Percentiles rank a stretch among this genome's conserved stretches.
phyloP scores from a whole-genome alignment of 2,329 filamentous ascomycete genomes.

The Delphinella strobiligena region DNA sequence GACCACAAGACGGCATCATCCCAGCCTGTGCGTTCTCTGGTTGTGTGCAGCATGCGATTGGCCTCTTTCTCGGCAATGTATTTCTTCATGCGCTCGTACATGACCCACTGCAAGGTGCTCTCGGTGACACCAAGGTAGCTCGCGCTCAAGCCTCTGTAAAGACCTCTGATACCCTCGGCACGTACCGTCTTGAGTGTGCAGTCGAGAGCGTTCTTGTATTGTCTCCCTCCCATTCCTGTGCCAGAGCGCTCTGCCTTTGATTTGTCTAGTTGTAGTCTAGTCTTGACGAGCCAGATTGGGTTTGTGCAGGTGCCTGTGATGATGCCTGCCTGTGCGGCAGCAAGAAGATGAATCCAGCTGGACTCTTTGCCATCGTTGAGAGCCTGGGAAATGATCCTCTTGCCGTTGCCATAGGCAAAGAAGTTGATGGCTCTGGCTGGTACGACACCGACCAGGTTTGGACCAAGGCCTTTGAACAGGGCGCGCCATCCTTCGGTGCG shows the following conservation, averaged over 20 bases:
- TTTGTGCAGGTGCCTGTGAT: constrained; percentile 86
- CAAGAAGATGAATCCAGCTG: constrained; percentile 64
- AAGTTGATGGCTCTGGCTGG: constrained; percentile 89
- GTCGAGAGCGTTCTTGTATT: constrained; percentile 79
- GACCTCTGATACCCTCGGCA: constrained; percentile 65
- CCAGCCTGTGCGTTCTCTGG: constrained; percentile 54
- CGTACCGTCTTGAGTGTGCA: constrained; percentile 73
- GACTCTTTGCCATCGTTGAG: constrained; percentile 60
- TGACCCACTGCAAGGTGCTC: constrained; percentile 82
- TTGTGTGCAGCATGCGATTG: constrained; percentile 39
- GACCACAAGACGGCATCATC: constrained; percentile 67
- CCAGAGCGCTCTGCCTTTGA: constrained; percentile 51
- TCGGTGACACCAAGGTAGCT: constrained; percentile 87
- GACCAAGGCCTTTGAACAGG: constrained; percentile 85
- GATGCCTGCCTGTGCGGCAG: constrained; percentile 67
- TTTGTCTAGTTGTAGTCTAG: constrained; percentile 81
- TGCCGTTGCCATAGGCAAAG: constrained; percentile 85
- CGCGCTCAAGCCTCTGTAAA: constrained; percentile 85
- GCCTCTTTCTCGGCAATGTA: constrained; percentile 52
- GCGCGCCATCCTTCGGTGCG: constrained; percentile 72
- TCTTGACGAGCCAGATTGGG: constrained; percentile 95
- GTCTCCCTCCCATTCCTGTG: constrained; percentile 42
- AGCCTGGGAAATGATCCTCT: constrained; percentile 63
- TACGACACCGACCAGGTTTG: constrained; percentile 80
- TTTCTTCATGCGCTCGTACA: constrained; percentile 87